Conservation (phyloP, 2,329 filamentous ascomycete species). For the Fusarium piperis region DNA sequence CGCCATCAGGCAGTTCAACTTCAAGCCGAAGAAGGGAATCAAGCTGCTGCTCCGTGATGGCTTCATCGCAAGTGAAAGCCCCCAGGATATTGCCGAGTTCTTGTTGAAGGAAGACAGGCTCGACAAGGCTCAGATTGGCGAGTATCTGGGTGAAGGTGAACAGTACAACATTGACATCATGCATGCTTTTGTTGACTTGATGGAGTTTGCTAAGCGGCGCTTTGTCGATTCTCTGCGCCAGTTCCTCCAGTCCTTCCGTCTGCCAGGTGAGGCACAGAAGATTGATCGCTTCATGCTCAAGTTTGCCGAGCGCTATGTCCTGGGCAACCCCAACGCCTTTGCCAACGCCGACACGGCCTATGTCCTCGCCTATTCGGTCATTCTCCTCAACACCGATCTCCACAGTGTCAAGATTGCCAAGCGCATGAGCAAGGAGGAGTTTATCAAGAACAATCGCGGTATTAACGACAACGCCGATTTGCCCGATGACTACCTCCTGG, state of each 20-base stretch:
- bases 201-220: conserved; percentile 91
- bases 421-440: conserved; percentile 95
- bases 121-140: conserved; percentile 91
- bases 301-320: conserved; percentile 95
- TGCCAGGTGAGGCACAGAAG: conserved; percentile 97
- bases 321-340: conserved; percentile 95
- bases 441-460: conserved; percentile 98
- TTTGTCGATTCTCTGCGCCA: conserved; percentile 93
- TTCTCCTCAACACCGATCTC: conserved; percentile 94
- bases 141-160: conserved; percentile 94
- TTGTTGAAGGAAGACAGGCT: conserved; percentile 82
- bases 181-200: conserved; percentile 95
- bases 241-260: conserved; percentile 92
- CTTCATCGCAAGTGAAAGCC: conserved; percentile 83
- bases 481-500: conserved; percentile 88
- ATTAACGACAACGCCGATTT: conserved; percentile 97
- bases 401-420: conserved; percentile 86
- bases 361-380: conserved; percentile 94
- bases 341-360: conserved; percentile 98
- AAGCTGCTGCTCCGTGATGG: conserved; percentile 85
- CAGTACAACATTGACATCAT: conserved; percentile 94
- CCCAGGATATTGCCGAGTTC: conserved; percentile 86
- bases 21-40: conserved; percentile 94
- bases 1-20: conserved; percentile 92
- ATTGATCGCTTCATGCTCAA: conserved; percentile 99